Percentiles rank a stretch among this genome's conserved stretches.
Conservation (phyloP, 345 rosid species). For the Acer campestre region DNA sequence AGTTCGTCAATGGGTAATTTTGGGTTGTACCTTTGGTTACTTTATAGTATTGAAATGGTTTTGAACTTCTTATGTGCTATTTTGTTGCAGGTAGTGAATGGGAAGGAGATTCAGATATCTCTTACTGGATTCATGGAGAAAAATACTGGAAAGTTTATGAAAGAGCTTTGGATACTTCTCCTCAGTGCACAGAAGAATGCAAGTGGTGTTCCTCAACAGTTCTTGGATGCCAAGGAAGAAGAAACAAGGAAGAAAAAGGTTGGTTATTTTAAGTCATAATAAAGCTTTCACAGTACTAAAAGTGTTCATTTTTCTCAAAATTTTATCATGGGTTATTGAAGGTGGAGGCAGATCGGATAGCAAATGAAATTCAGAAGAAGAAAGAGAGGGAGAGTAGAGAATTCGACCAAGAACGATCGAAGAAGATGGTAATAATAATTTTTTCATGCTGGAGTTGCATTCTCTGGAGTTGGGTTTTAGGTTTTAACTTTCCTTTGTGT, state of each 20-base stretch:
- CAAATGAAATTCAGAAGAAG: slow-evolving; percentile 65
- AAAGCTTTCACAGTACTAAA: not conserved
- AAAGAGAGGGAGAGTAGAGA: slow-evolving; percentile 66
- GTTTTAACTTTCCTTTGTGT: slow-evolving; percentile 73
- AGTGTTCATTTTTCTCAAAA: slow-evolving; percentile 16
- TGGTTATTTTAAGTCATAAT: slow-evolving; percentile 17
- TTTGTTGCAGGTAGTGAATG: slow-evolving; percentile 70
- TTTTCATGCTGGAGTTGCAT: slow-evolving; percentile 69
- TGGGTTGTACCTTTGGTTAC: not conserved
- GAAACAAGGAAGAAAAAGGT: slow-evolving; percentile 82
- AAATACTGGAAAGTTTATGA: slow-evolving; percentile 93
- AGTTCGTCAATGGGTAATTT: slow-evolving; percentile 3
- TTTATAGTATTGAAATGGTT: not conserved
- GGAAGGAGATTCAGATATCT: slow-evolving; percentile 84
- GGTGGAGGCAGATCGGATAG: slow-evolving; percentile 67
- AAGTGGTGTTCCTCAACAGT: slow-evolving; percentile 92
- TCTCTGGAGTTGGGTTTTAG: slow-evolving; percentile 43
- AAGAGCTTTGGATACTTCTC: slow-evolving; percentile 95
- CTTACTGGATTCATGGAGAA: slow-evolving; percentile 99
- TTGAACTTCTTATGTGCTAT: not conserved
- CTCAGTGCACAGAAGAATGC: slow-evolving; percentile 85
- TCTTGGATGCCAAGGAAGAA: slow-evolving; percentile 85
- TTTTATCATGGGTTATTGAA: slow-evolving; percentile 32
- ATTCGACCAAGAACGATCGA: slow-evolving; percentile 46
- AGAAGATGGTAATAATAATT: slow-evolving; percentile 76